Conservation (phyloP, 1,139 yeast species). For the Yamadazyma buinensis region DNA sequence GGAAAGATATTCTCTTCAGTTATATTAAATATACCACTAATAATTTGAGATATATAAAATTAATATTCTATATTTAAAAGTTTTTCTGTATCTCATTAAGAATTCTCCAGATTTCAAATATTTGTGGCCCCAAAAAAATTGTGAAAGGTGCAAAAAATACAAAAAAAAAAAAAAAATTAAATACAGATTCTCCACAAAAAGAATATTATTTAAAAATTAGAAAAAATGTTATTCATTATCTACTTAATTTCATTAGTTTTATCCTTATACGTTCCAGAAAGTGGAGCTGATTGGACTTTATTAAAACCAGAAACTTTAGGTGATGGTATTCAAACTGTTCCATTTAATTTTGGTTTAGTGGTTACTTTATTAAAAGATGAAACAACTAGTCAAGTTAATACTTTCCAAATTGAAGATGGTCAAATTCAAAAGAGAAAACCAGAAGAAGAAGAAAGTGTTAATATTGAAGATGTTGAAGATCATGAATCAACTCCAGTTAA, state of each 20-base stretch:
- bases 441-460: constrained; percentile 4
- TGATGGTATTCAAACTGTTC: constrained; percentile 20
- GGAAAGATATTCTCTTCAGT: too few relatives aligned
- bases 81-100: too few relatives aligned
- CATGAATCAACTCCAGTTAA: constrained; percentile 17
- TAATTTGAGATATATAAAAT: too few relatives aligned
- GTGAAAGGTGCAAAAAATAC: too few relatives aligned
- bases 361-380: constrained; percentile 25
- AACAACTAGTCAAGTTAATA: constrained; percentile 11
- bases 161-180: too few relatives aligned
- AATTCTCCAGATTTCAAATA: too few relatives aligned
- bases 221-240: constrained; percentile 1
- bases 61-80: too few relatives aligned
- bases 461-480: too few relatives aligned
- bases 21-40: too few relatives aligned
- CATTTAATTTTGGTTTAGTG: constrained; percentile 32
- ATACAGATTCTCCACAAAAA: too few relatives aligned
- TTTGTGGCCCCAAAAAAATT: too few relatives aligned
- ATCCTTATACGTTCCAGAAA: constrained; percentile 26
- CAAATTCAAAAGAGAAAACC: constrained; percentile 23
- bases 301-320: constrained; percentile 25
- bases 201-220: too few relatives aligned
- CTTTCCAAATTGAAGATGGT: constrained; percentile 27
- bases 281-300: constrained; percentile 33
- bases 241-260: constrained; percentile 3